phyloP scores from a whole-genome alignment of 768 basidiomycete genomes.

The Auricularia heimuer region DNA sequence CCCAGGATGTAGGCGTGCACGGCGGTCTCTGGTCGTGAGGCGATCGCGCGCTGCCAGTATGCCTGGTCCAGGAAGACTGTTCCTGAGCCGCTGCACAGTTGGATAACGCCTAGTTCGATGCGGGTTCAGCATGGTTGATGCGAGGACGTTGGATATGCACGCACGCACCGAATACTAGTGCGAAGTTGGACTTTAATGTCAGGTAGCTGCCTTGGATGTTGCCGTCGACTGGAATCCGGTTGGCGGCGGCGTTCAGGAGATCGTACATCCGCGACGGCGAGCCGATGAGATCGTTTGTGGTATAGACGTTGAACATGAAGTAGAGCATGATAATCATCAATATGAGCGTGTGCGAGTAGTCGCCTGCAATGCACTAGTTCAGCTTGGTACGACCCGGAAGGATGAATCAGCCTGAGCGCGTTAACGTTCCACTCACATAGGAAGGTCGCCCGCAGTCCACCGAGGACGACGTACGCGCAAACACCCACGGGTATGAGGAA shows the following conservation, averaged over 20 bases:
- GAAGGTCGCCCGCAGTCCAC: slow-evolving; percentile 27
- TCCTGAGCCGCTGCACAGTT: slow-evolving; percentile 5
- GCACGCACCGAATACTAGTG: slow-evolving; percentile 21
- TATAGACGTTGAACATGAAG: slow-evolving; percentile 26
- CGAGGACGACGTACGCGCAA: slow-evolving; percentile 29
- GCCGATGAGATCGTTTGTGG: slow-evolving; percentile 29
- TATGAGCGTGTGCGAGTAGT: slow-evolving; percentile 36
- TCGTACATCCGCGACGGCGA: slow-evolving; percentile 34
- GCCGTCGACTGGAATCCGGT: slow-evolving; percentile 35
- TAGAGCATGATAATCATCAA: slow-evolving; percentile 31
- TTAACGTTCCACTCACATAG: slow-evolving; percentile 14
- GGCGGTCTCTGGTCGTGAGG: slow-evolving; percentile 25
- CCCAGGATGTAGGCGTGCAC: slow-evolving; percentile 39
- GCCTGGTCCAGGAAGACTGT: slow-evolving; percentile 18
- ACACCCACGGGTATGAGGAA: slow-evolving; percentile 38
- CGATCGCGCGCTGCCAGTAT: slow-evolving; percentile 44
- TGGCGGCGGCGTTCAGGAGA: slow-evolving; percentile 34
- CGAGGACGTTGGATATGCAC: slow-evolving; percentile 16
- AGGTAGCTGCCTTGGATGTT: slow-evolving; percentile 44
- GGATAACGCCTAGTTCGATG: background rate
- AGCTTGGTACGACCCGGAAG: no score
- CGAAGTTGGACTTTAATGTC: slow-evolving; percentile 18
- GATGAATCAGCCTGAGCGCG: background rate
- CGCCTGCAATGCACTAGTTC: slow-evolving; percentile 34
- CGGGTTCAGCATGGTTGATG: slow-evolving; percentile 24